A percentile compares a stretch with the other conserved stretches of the same genome.
phyloP scores from a whole-genome alignment of 257 asterid genomes.

The Plectranthus barbatus region DNA sequence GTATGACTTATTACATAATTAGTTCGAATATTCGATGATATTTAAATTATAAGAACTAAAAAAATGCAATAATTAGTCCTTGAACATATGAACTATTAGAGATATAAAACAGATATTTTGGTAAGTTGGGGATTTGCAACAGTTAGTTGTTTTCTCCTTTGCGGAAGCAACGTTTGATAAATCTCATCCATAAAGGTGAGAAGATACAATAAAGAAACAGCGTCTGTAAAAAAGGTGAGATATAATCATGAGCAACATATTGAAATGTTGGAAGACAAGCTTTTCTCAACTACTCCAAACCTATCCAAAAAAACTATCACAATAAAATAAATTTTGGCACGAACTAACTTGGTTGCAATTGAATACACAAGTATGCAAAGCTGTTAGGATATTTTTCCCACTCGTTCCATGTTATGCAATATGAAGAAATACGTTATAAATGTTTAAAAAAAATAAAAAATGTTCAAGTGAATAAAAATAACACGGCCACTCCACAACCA shows the following conservation, averaged over 20 bases:
- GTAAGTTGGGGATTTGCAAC: background rate
- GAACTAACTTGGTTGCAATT: conserved; percentile 3
- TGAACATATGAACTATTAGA: no score
- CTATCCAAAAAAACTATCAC: background rate
- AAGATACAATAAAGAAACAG: background rate
- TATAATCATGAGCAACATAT: conserved; percentile 13
- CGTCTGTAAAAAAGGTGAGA: conserved; percentile 19
- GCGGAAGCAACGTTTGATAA: background rate
- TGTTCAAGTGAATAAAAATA: no score
- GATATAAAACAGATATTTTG: no score
- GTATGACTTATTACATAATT: no score
- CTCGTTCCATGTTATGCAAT: no score
- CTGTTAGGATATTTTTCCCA: background rate
- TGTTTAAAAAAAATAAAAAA: no score
- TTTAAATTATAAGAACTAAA: no score
- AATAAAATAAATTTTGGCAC: conserved; percentile 1
- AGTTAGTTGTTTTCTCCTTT: conserved; percentile 1
- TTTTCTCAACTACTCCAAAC: conserved; percentile 23
- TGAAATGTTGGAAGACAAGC: conserved; percentile 16
- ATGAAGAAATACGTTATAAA: no score
- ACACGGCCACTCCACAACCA: no score
- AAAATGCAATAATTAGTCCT: no score
- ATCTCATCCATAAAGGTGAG: background rate
- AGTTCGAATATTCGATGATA: no score
- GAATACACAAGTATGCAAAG: background rate